A percentile compares a stretch with the other conserved stretches of the same genome.
Conservation (phyloP, 2,329 filamentous ascomycete genomes). For the Verticillium nonalfalfae region DNA sequence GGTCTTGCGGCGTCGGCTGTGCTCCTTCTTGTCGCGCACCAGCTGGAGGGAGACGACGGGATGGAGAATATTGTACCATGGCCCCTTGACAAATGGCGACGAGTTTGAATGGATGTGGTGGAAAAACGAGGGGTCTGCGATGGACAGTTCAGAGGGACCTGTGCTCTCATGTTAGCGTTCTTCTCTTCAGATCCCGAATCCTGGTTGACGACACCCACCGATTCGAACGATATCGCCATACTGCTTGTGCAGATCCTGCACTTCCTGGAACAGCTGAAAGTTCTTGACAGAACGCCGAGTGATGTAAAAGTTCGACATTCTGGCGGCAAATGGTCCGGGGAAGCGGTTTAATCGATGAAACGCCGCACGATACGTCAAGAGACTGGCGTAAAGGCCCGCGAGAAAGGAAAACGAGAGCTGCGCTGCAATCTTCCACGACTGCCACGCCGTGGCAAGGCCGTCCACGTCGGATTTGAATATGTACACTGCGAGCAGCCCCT, state of each 20-base stretch:
- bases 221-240: slow-evolving; percentile 23
- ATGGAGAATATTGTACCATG: slow-evolving; percentile 23
- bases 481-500: not conserved
- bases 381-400: slow-evolving; percentile 11
- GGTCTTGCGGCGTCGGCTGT: slow-evolving; percentile 21
- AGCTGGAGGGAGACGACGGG: slow-evolving; percentile 22
- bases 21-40: slow-evolving; percentile 21
- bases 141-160: slow-evolving; percentile 24
- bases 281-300: slow-evolving; percentile 14
- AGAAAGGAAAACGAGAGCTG: slow-evolving; percentile 3
- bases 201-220: slow-evolving; percentile 8
- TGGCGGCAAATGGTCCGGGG: slow-evolving; percentile 18
- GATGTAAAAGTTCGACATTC: slow-evolving; percentile 15
- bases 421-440: not conserved
- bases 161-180: slow-evolving; percentile 1
- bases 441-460: not conserved
- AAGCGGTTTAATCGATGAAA: slow-evolving; percentile 21
- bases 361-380: slow-evolving; percentile 13
- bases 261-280: slow-evolving; percentile 16
- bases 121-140: slow-evolving; percentile 20
- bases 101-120: slow-evolving; percentile 18
- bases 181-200: not conserved
- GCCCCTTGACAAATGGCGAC: slow-evolving; percentile 22
- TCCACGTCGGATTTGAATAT: not conserved
- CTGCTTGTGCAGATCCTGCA: slow-evolving; percentile 17